Conservation (phyloP, 2,329 filamentous ascomycete genomes). For the Epichloe coenophiala region DNA sequence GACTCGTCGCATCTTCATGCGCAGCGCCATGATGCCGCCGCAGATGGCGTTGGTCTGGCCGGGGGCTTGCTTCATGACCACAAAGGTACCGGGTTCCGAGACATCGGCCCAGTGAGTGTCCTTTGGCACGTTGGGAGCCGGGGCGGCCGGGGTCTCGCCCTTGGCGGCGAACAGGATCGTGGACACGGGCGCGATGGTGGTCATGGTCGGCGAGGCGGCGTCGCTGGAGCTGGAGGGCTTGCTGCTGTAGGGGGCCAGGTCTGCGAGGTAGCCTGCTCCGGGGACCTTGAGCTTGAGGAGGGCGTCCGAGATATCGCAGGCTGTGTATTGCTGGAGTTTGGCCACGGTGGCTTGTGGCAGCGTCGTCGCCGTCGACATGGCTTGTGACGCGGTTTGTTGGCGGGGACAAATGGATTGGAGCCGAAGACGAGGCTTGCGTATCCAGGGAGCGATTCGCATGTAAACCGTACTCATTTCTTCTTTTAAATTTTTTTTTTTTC, state of each 20-base stretch:
- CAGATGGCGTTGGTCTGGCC: slow-evolving; percentile 56
- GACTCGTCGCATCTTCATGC: slow-evolving; percentile 50
- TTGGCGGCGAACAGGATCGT: slow-evolving; percentile 53
- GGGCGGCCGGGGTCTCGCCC: slow-evolving; percentile 21
- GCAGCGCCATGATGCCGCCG: slow-evolving; percentile 62
- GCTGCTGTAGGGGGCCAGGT: slow-evolving; percentile 28
- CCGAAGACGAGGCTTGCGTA: background rate
- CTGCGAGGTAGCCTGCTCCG: slow-evolving; percentile 52
- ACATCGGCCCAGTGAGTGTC: slow-evolving; percentile 57
- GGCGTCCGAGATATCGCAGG: slow-evolving; percentile 56
- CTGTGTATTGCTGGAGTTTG: slow-evolving; percentile 25
- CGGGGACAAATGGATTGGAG: background rate
- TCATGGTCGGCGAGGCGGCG: slow-evolving; percentile 24
- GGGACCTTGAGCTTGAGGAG: slow-evolving; percentile 55
- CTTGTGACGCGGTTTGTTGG: background rate
- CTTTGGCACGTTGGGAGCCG: slow-evolving; percentile 36
- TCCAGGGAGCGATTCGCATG: background rate
- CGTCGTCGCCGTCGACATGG: slow-evolving; percentile 4
- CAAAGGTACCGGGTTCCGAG: slow-evolving; percentile 44
- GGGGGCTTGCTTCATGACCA: slow-evolving; percentile 51
- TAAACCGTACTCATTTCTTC: background rate
- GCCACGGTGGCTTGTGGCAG: slow-evolving; percentile 10
- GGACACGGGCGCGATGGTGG: slow-evolving; percentile 43
- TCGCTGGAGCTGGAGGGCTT: slow-evolving; percentile 10
- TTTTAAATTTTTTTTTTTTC: too few relatives aligned